A percentile compares a stretch with the other conserved stretches of the same genome.
These are phyloP conservation scores for Medicago arabica DNA, from an alignment of 306 rosid genomes.

Conservation along the genomic window DNA sequence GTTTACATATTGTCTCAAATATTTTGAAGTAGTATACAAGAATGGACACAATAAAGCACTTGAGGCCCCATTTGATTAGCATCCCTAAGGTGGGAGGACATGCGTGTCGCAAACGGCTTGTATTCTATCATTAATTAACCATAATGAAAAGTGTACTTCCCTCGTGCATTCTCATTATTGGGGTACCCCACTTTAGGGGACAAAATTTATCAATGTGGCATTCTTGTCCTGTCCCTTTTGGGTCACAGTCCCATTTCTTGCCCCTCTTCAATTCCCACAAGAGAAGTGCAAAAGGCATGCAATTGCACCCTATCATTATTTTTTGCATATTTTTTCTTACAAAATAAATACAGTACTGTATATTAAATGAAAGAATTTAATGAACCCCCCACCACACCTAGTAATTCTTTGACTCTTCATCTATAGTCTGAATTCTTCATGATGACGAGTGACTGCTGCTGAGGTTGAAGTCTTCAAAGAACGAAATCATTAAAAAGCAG, in stretches of 20 bases:
- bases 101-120: constrained; percentile 38
- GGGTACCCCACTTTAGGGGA: constrained; percentile 64
- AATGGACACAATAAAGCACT: background rate
- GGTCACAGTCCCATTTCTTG: constrained; percentile 44
- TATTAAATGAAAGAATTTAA: constrained; percentile 26
- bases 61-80: background rate
- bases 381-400: constrained; percentile 16
- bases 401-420: background rate
- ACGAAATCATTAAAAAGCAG: constrained; percentile 51
- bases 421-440: constrained; percentile 7
- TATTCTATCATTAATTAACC: constrained; percentile 29
- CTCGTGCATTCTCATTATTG: constrained; percentile 57
- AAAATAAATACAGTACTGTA: too few species aligned
- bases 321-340: too few species aligned
- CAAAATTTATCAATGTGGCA: constrained; percentile 50
- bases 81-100: constrained; percentile 11
- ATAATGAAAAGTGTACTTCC: constrained; percentile 55
- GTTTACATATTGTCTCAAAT: too few species aligned
- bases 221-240: constrained; percentile 51
- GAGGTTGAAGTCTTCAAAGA: constrained; percentile 50
- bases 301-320: background rate
- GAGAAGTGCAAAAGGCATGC: constrained; percentile 36
- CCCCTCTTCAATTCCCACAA: constrained; percentile 40
- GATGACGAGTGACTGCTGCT: constrained; percentile 35
- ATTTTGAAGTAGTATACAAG: background rate